Conservation (phyloP, 2,329 filamentous ascomycete species). For the Fusarium tricinctum region DNA sequence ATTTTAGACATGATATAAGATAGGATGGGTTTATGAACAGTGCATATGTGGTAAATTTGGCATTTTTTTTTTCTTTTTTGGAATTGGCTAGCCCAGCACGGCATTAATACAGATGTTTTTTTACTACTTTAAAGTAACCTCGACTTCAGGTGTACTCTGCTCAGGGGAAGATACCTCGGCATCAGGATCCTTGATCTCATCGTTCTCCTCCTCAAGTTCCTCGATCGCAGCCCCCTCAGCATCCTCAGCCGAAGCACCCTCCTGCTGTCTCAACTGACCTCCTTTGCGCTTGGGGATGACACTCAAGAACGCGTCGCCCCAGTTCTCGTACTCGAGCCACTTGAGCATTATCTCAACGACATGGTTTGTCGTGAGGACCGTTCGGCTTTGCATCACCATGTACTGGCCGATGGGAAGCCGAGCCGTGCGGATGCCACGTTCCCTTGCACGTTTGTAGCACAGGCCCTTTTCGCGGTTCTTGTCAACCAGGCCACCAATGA, state of each 20-base stretch:
- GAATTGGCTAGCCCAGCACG: conserved; percentile 39
- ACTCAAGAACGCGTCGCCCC: conserved; percentile 88
- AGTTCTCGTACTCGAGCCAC: conserved; percentile 92
- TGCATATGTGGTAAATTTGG: conserved; percentile 40
- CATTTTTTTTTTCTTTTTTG: conserved; percentile 34
- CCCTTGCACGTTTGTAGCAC: conserved; percentile 85
- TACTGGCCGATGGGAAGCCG: conserved; percentile 96
- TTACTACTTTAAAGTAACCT: conserved; percentile 26
- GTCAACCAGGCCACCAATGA: conserved; percentile 94
- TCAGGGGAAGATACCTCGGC: conserved; percentile 12
- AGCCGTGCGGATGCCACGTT: conserved; percentile 85
- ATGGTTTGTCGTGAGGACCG: conserved; percentile 93
- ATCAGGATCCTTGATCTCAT: conserved; percentile 48
- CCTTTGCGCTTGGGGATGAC: conserved; percentile 95
- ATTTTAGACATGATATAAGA: conserved; percentile 57
- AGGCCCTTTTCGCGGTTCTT: conserved; percentile 96
- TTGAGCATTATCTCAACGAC: conserved; percentile 96
- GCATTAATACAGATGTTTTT: conserved; percentile 32
- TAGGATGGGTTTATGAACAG: conserved; percentile 27
- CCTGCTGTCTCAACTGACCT: conserved; percentile 71
- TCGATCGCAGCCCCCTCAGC: conserved; percentile 48
- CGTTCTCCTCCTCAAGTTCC: conserved; percentile 50
- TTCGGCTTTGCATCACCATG: conserved; percentile 88
- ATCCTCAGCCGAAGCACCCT: conserved; percentile 42
- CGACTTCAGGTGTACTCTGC: conserved; percentile 16